Evolutionary conservation across 805 yeast species (phyloP), one percentile per base, ranked within the genome.

Genomic region (Candida railenensis): DNA sequence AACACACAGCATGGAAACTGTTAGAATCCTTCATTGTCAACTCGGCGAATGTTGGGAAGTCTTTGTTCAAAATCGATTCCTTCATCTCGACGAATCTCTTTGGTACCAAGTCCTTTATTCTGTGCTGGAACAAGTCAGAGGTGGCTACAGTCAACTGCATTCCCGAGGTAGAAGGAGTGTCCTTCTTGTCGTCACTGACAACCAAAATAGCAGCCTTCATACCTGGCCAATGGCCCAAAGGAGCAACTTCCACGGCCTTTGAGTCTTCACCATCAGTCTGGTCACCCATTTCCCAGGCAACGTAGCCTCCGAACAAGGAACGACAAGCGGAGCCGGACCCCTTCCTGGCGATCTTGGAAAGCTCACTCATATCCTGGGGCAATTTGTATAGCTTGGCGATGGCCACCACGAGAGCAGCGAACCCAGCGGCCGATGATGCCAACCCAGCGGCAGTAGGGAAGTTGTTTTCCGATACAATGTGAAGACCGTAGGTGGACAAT

Each of bases 371-470:
- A 50, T 86, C 80, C 60, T 87, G 87, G n/a, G 96, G 96, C 49
- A 94, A 81, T 65, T 87, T 67, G 71, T 85, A 94, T 48, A 94
- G 75, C 60, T 78, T 80, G 15, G 98, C 90, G 59, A 94, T 81
- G n/a, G 97, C 88, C 42, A 81, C 81, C 19, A 92, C 96, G 50
- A 94, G 76, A 8, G 99, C 99, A 32, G 99, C 97, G 67, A 90
- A 92, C 0, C 99, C 99, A 8, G 99, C 98, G 12, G 99, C 99
- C 3, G 96, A 87, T 1, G 97, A 89, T 0, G 99, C 99, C 56
- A 94, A 78, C 2, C 99, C 99, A 4, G 99, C 99, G 28, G 99
- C 99, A 21, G 99, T 94, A 44, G 99, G 99, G 77, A 94, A 94
- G 70, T 94, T 94, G 73, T 94, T 94, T 62, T 89, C 96, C 22